Evolutionary conservation across 148 eudicot genomes (phyloP), one percentile per base, ranked within the genome.

Genomic region (Linanthus parryae): DNA sequence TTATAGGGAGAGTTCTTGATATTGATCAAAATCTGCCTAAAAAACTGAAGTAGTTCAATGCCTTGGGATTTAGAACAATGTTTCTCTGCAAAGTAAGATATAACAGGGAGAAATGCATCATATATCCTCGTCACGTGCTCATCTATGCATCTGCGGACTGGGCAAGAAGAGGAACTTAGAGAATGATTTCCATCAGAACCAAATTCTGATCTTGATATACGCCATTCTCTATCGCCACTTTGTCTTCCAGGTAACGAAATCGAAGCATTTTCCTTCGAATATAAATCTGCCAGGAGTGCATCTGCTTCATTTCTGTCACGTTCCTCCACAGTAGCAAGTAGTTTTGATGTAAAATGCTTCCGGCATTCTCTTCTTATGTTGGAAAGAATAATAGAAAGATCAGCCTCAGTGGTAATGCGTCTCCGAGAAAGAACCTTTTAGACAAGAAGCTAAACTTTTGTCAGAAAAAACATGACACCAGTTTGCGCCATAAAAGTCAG

Each of bases 191-290:
- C 76, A 26, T 75, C 77, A 30, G 89, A 74, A 56, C 77, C 94
- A 69, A 73, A 74, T 79, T 92, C 98, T 15, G 88, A 77, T 78
- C 98, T 87, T 20, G 80, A 72, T 50, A 84, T 71, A 56, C 96
- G 90, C 98, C 98, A 92, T 63, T 84, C 85, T 64, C 69, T 80
- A 76, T 79, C 89, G 49, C 98, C 98, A 70, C 90, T 92, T 63
- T 56, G 70, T 77, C 98, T 81, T 52, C 98, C 98, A 24, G 98
- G 96, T 48, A 92, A 78, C 53, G 88, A 79, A 67, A 79, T 67
- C 36, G 83, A 77, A 52, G 56, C 39, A 37, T 77, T 81, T 23
- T 69, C 83, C 69, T 79, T 70, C 21, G 78, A 73, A 30, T 60
- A 68, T 29, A 73, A 56, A 68, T 62, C 69, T 39, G 73, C 70